Percentiles rank a stretch among this genome's conserved stretches.
phyloP scores from a whole-genome alignment of 495 filamentous ascomycete genomes.

The Talaromyces liani region DNA sequence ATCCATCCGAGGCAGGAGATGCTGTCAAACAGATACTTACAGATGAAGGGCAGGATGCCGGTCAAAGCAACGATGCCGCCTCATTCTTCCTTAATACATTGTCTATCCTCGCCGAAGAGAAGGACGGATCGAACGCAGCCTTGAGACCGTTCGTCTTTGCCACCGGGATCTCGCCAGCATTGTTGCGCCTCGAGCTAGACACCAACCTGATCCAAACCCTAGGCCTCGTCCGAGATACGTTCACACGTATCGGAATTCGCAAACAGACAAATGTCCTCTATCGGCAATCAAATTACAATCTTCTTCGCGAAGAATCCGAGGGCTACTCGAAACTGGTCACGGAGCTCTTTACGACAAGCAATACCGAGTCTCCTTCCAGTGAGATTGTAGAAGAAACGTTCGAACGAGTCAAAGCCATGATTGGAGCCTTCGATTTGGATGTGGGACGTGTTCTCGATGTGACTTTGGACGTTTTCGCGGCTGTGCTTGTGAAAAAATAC shows the following conservation, averaged over 20 bases:
- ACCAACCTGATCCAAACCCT: conserved; percentile 62
- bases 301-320: conserved; percentile 91
- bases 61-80: conserved; percentile 44
- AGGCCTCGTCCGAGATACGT: conserved; percentile 75
- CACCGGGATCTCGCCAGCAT: conserved; percentile 58
- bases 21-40: conserved; percentile 69
- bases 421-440: conserved; percentile 89
- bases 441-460: conserved; percentile 93
- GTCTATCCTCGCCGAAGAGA: conserved; percentile 61
- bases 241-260: conserved; percentile 72
- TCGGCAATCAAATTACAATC: conserved; percentile 91
- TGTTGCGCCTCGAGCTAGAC: conserved; percentile 83
- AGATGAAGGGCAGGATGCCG: conserved; percentile 29
- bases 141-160: conserved; percentile 54
- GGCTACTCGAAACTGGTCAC: conserved; percentile 86
- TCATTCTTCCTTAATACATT: conserved; percentile 76
- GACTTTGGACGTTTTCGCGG: conserved; percentile 80
- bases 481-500: conserved; percentile 74
- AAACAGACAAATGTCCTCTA: conserved; percentile 90
- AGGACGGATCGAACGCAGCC: conserved; percentile 46
- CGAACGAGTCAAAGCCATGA: conserved; percentile 79
- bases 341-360: conserved; percentile 77
- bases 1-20: conserved; percentile 59
- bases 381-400: conserved; percentile 63
- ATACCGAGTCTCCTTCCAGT: conserved; percentile 50